phyloP scores from a whole-genome alignment of 805 yeast species.

The Kodamaea neixiangensis region DNA sequence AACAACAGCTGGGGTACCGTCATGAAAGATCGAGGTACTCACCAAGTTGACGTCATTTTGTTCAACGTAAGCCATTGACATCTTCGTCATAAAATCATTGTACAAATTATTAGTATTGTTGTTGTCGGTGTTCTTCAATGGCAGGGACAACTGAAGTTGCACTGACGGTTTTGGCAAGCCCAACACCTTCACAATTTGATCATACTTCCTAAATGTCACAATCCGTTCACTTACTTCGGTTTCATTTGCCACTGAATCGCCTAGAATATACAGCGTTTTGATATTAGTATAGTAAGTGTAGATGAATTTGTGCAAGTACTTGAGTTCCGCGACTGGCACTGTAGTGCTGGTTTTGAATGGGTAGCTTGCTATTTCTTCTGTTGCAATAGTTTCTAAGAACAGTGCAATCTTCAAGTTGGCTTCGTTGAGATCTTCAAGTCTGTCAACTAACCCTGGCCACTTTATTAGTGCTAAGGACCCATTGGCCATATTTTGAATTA shows the following conservation, averaged over 20 bases:
- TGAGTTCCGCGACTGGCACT: slow-evolving; percentile 38
- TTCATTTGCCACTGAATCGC: slow-evolving; percentile 19
- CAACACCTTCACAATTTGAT: slow-evolving; percentile 44
- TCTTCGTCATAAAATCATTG: slow-evolving; percentile 73
- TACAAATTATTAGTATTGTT: slow-evolving; percentile 51
- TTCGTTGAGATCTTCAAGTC: slow-evolving; percentile 39
- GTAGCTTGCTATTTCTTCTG: slow-evolving; percentile 11
- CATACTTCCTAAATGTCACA: slow-evolving; percentile 41
- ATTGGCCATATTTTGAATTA: slow-evolving; percentile 84
- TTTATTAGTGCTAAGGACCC: slow-evolving; percentile 67
- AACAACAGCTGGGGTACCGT: slow-evolving; percentile 71
- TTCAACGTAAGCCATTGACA: slow-evolving; percentile 56
- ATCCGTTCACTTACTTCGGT: slow-evolving; percentile 25
- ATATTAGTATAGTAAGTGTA: slow-evolving; percentile 37
- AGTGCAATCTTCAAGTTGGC: slow-evolving; percentile 29
- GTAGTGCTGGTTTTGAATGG: slow-evolving; percentile 15
- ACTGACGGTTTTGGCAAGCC: slow-evolving; percentile 63
- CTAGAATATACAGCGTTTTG: slow-evolving; percentile 28
- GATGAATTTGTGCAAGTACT: slow-evolving; percentile 43
- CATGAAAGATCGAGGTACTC: slow-evolving; percentile 65
- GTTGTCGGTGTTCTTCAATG: slow-evolving; percentile 44
- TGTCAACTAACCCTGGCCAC: slow-evolving; percentile 55
- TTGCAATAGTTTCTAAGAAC: slow-evolving; percentile 30
- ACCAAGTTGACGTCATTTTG: slow-evolving; percentile 48
- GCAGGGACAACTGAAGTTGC: slow-evolving; percentile 57